A percentile compares a stretch with the other conserved stretches of the same genome.
These are phyloP conservation scores for Solanum commersonii DNA, from an alignment of 257 asterid species.

Conservation along the genomic window DNA sequence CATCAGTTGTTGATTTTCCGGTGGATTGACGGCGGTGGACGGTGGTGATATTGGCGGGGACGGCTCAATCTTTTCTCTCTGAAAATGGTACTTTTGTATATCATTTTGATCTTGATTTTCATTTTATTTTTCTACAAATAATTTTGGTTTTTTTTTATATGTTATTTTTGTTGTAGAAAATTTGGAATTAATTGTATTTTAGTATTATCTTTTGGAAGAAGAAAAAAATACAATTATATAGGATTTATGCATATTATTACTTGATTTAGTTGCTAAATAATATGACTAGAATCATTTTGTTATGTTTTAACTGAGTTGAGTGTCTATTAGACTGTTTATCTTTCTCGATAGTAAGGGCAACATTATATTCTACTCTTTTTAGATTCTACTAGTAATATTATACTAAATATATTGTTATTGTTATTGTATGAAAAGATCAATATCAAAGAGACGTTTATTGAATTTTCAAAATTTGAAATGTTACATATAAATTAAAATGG, in stretches of 20 bases:
- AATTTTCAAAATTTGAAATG: neutral
- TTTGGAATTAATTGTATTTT: neutral
- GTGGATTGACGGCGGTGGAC: neutral
- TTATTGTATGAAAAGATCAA: fast-evolving
- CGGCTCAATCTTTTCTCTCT: conserved; percentile 61
- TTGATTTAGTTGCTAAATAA: neutral
- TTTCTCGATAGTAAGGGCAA: too few relatives aligned
- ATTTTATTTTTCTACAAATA: neutral
- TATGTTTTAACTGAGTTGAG: neutral
- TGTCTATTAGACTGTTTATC: fast-evolving
- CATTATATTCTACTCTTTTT: too few relatives aligned
- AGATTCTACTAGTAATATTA: neutral
- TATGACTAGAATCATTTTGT: neutral
- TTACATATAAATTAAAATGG: neutral
- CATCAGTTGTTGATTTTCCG: neutral
- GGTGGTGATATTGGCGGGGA: conserved; percentile 31
- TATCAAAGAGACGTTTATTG: neutral
- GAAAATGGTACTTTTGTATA: conserved; percentile 4
- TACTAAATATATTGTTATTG: neutral
- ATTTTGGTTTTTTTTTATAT: neutral
- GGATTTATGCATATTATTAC: neutral
- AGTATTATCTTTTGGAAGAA: neutral
- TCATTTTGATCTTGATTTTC: neutral
- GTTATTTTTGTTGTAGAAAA: neutral
- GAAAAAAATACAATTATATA: neutral